phyloP scores from a whole-genome alignment of 306 rosid genomes.

The Amphicarpaea edgeworthii region DNA sequence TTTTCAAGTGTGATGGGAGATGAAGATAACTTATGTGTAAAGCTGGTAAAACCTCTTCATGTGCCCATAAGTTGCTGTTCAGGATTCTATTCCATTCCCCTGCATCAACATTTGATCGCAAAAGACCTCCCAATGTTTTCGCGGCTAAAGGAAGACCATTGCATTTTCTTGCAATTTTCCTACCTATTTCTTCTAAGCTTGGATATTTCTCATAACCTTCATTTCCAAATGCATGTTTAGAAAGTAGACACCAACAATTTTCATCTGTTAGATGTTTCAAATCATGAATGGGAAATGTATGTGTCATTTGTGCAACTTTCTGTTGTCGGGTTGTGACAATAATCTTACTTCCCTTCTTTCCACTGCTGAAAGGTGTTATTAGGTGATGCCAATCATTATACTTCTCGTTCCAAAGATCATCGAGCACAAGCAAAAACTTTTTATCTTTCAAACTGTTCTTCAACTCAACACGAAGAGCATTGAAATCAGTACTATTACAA shows the following conservation, averaged over 20 bases:
- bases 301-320: background rate
- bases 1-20: constrained; percentile 36
- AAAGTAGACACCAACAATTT: constrained; percentile 38
- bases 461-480: constrained; percentile 42
- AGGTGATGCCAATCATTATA: constrained; percentile 52
- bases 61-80: constrained; percentile 50
- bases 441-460: constrained; percentile 36
- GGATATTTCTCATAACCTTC: constrained; percentile 9
- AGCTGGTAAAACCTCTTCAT: constrained; percentile 40
- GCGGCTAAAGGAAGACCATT: constrained; percentile 47
- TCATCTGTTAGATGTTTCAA: background rate
- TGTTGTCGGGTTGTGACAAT: constrained; percentile 3
- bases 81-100: constrained; percentile 52
- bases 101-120: constrained; percentile 17
- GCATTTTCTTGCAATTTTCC: constrained; percentile 26
- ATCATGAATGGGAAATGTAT: background rate
- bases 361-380: constrained; percentile 35
- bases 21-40: background rate
- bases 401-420: constrained; percentile 59
- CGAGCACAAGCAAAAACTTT: constrained; percentile 54
- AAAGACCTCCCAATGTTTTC: background rate
- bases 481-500: no score
- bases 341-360: constrained; percentile 55
- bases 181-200: constrained; percentile 45
- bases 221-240: constrained; percentile 50